Evolutionary conservation across 1,139 yeast genomes (phyloP), one percentile per base, ranked within the genome.

Genomic region (Meyerozyma sp.): DNA sequence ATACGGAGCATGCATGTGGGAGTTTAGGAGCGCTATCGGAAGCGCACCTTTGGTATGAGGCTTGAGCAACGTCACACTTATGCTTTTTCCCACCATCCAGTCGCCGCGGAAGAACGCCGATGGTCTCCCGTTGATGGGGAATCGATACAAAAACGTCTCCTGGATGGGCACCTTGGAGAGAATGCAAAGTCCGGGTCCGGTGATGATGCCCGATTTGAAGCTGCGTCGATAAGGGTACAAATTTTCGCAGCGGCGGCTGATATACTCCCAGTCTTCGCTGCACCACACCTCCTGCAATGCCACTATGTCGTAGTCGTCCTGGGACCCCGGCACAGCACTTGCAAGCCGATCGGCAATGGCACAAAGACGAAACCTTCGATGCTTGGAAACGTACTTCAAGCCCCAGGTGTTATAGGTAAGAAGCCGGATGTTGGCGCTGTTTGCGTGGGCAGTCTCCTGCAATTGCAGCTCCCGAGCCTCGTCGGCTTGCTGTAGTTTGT

Each of bases 1-100:
- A 59, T 93, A 93, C 0, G 99, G 98, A 1, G 99, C 98, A 65
- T 93, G 99, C 93, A 94, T 84, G 59, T 93, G 99, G 14, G 95
- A 84, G 57, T 91, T 91, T 56, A 93, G 68, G 8, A 94, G 63
- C 11, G 95, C 97, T 40, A 93, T 67, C 13, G 84, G 88, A 16
- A 73, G 63, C 4, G 70, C 60, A 13, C 73, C 71, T 1, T 65
- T 56, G 18, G 60, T 60, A 7, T 75, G 69, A 8, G 85, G 83
- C 43, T 69, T 67, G 39, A 91, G 68, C 11, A 84, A 64, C 0
- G 95, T 86, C 2, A 90, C 82, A 0, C 95, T 87, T 18, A 90
- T 78, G 21, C 94, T 78, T 61, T 93, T 93, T 3, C 99, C 99
- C 21, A 94, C 99, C 52, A 79, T 88, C 96, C 97, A 93, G 62